Evolutionary conservation across 441 rosid genomes (phyloP).

Genomic region (Dalechampia spathulata): DNA sequence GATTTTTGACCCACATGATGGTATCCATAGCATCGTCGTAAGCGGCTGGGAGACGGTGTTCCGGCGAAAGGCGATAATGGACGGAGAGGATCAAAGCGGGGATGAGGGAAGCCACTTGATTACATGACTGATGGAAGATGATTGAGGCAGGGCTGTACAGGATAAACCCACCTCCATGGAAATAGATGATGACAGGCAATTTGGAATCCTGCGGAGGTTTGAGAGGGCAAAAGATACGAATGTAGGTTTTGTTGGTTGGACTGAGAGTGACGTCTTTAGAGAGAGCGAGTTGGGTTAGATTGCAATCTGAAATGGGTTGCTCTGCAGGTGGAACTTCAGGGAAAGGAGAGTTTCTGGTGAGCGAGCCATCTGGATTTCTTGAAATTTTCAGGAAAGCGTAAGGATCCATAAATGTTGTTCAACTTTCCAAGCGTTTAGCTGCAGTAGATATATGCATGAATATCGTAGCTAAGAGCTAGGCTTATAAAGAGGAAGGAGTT

Average conservation of each 20-base stretch:
- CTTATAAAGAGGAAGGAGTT: no score
- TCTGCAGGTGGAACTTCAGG: constrained; percentile 30
- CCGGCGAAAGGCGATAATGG: constrained; percentile 75
- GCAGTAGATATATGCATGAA: no score
- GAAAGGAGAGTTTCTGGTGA: constrained; percentile 28
- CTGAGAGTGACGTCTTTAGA: constrained; percentile 51
- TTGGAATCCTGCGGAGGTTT: constrained; percentile 31
- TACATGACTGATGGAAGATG: constrained; percentile 50
- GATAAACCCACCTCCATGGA: constrained; percentile 82
- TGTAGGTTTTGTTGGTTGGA: constrained; percentile 34
- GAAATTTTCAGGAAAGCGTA: constrained; percentile 38
- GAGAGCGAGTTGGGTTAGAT: constrained; percentile 17
- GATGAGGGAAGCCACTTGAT: constrained; percentile 33
- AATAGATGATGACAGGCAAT: constrained; percentile 55
- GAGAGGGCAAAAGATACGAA: constrained; percentile 49
- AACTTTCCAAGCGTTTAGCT: no score
- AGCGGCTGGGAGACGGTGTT: constrained; percentile 84
- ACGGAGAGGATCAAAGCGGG: constrained; percentile 57
- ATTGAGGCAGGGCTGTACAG: constrained; percentile 41
- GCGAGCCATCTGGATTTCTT: constrained; percentile 47
- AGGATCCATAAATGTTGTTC: no score
- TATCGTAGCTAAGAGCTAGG: no score
- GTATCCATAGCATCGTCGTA: constrained; percentile 71
- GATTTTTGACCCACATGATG: constrained; percentile 55
- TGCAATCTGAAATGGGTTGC: constrained; percentile 18